phyloP scores from a whole-genome alignment of 2,329 filamentous ascomycete genomes.

The Diaporthe capsici region DNA sequence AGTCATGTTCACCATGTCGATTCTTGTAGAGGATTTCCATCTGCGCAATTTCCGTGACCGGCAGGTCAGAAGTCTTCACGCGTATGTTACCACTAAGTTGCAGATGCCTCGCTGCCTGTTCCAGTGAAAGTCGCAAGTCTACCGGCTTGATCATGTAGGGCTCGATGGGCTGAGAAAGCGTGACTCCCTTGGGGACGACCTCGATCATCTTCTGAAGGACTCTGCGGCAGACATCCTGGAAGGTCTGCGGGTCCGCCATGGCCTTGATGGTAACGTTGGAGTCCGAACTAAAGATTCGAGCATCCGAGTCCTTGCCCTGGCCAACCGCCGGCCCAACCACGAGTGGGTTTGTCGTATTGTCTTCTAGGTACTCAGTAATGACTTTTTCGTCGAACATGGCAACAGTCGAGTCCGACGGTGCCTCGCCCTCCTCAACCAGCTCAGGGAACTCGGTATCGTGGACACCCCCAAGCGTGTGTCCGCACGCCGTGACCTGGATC shows the following conservation, averaged over 20 bases:
- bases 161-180: constrained; percentile 62
- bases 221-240: constrained; percentile 61
- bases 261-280: constrained; percentile 64
- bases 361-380: constrained; percentile 66
- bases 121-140: constrained; percentile 64
- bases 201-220: constrained; percentile 71
- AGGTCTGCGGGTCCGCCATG: constrained; percentile 58
- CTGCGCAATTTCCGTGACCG: neutral
- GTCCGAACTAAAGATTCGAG: constrained; percentile 66
- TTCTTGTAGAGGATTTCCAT: constrained; percentile 18
- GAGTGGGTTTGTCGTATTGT: constrained; percentile 66
- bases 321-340: constrained; percentile 62
- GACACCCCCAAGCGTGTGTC: constrained; percentile 70
- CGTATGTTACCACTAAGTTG: constrained; percentile 64
- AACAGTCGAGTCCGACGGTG: constrained; percentile 60
- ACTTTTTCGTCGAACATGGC: constrained; percentile 66
- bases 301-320: constrained; percentile 64
- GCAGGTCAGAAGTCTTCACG: neutral
- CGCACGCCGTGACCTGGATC: constrained; percentile 70
- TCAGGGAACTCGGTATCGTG: constrained; percentile 65
- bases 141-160: constrained; percentile 71
- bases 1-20: neutral
- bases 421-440: constrained; percentile 61
- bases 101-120: constrained; percentile 60
- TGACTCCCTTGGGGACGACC: constrained; percentile 63